Evolutionary conservation across 257 asterid genomes (phyloP).

Genomic region (Echium plantagineum): DNA sequence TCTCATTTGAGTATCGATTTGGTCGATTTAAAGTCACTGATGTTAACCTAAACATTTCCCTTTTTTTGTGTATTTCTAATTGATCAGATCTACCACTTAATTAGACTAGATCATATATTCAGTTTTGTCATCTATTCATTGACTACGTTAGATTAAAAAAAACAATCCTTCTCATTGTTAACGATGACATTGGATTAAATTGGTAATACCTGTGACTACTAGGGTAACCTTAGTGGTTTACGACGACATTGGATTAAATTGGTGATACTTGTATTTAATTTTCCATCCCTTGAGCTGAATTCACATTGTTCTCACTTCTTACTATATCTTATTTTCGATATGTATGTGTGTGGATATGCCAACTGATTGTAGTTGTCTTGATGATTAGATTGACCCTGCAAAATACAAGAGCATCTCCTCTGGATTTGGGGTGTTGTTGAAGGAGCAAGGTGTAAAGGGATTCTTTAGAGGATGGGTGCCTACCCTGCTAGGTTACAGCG

Average conservation of each 20-base stretch:
- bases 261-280: too few relatives aligned
- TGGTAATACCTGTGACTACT: too few relatives aligned
- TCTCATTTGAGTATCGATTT: not conserved
- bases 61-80: too few relatives aligned
- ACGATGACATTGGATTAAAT: too few relatives aligned
- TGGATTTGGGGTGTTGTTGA: conserved; percentile 44
- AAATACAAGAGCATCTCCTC: conserved; percentile 50
- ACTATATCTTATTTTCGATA: not conserved
- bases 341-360: not conserved
- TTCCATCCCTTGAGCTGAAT: not conserved
- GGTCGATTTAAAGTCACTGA: not conserved
- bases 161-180: too few relatives aligned
- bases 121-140: too few relatives aligned
- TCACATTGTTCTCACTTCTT: not conserved
- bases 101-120: too few relatives aligned
- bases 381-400: conserved; percentile 38
- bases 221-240: too few relatives aligned
- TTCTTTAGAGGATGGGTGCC: conserved; percentile 67
- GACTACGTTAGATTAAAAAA: too few relatives aligned
- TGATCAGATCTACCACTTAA: not conserved
- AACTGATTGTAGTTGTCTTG: conserved; percentile 7
- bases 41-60: not conserved
- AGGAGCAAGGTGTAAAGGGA: conserved; percentile 47
- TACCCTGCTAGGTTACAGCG: conserved; percentile 52
- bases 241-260: too few relatives aligned